phyloP scores from a whole-genome alignment of 768 basidiomycete species.

The Xanthoconium stramineum region DNA sequence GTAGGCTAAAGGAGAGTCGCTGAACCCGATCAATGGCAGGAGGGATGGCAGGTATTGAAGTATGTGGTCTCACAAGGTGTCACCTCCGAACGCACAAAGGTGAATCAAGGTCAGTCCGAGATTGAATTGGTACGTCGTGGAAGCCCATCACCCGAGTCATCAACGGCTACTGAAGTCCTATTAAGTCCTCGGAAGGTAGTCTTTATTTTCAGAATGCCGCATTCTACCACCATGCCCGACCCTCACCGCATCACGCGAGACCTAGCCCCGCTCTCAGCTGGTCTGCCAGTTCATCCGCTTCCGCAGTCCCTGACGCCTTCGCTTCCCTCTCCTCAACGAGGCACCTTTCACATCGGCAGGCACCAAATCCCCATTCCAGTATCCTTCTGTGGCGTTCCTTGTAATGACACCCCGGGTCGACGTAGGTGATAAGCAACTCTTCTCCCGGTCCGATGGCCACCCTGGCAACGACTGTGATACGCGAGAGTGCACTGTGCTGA shows the following conservation, averaged over 20 bases:
- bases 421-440: constrained; percentile 77
- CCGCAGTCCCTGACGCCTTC: constrained; percentile 3
- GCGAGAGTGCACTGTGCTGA: constrained; percentile 60
- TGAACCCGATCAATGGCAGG: too few relatives aligned
- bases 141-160: too few relatives aligned
- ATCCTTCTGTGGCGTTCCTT: constrained; percentile 50
- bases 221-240: not conserved
- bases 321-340: constrained; percentile 47
- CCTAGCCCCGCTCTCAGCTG: constrained; percentile 67
- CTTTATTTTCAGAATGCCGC: not conserved
- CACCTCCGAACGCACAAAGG: too few relatives aligned
- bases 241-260: constrained; percentile 34
- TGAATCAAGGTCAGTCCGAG: not conserved
- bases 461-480: constrained; percentile 74
- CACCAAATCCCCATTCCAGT: constrained; percentile 71
- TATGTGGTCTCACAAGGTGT: too few relatives aligned
- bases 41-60: too few relatives aligned
- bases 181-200: not conserved
- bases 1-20: too few relatives aligned
- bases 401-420: constrained; percentile 49
- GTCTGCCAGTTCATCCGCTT: constrained; percentile 47
- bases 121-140: too few relatives aligned
- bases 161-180: too few relatives aligned
- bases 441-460: constrained; percentile 62
- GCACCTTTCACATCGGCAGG: constrained; percentile 69